Conservation (phyloP, 805 yeast species). For the Schwanniomyces pseudopolymorphus region DNA sequence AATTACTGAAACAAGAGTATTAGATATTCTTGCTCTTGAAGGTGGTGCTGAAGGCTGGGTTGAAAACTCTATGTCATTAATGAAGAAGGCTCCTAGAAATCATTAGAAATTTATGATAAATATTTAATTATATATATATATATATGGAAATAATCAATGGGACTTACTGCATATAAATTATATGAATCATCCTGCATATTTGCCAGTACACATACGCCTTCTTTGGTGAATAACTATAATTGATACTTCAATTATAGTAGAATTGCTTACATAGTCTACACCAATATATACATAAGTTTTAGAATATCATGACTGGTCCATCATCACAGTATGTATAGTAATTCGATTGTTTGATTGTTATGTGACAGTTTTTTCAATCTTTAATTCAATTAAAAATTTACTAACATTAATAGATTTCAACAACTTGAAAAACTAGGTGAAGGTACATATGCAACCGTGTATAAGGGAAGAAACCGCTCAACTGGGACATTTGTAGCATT, state of each 20-base stretch:
- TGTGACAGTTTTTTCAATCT: neutral
- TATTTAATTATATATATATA: neutral
- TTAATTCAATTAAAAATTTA: neutral
- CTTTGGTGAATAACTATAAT: neutral
- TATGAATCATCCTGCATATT: neutral
- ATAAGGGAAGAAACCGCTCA: conserved; percentile 84
- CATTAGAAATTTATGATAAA: conserved; percentile 43
- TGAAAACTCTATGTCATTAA: conserved; percentile 70
- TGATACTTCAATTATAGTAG: neutral
- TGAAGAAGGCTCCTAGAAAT: conserved; percentile 68
- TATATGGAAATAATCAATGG: neutral
- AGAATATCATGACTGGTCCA: conserved; percentile 37
- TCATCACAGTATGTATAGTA: conserved; percentile 41
- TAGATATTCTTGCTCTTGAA: conserved; percentile 66
- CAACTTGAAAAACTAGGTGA: conserved; percentile 85
- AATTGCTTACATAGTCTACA: neutral
- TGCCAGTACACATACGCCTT: neutral
- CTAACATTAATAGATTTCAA: conserved; percentile 31
- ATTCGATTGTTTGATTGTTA: neutral
- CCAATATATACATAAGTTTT: neutral
- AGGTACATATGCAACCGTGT: conserved; percentile 98
- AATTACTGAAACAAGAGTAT: conserved; percentile 40
- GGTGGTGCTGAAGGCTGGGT: conserved; percentile 95
- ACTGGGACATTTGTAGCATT: conserved; percentile 90
- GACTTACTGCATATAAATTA: neutral